Percentiles rank a stretch among this genome's conserved stretches.
These are phyloP conservation scores for Solanum bulbocastanum DNA, from an alignment of 257 asterid species.

Conservation along the genomic window DNA sequence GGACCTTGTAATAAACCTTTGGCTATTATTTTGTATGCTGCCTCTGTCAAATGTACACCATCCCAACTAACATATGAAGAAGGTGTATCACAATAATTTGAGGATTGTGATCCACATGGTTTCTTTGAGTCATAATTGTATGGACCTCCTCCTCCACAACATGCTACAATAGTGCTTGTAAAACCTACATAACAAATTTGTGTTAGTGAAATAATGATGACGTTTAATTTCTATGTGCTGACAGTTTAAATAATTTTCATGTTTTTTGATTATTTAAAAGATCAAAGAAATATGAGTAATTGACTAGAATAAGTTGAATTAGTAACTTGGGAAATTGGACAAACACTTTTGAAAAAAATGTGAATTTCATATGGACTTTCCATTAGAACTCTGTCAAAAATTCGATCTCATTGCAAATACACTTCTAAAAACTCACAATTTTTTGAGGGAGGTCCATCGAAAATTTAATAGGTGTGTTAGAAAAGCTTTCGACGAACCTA, in stretches of 20 bases:
- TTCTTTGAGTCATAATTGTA: slow-evolving; percentile 4
- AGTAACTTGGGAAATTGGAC: background rate
- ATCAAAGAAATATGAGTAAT: background rate
- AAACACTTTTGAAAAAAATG: background rate
- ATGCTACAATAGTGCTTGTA: slow-evolving; percentile 11
- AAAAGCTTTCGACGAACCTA: background rate
- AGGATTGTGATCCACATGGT: slow-evolving; percentile 7
- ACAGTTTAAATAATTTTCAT: background rate
- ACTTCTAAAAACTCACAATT: background rate
- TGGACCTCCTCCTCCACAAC: slow-evolving; percentile 36
- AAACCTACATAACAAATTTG: slow-evolving; percentile 11
- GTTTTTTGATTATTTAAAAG: background rate
- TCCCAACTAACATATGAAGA: slow-evolving; percentile 32
- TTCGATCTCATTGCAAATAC: background rate
- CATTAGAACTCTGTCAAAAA: background rate
- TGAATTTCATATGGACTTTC: background rate
- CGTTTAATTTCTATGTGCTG: background rate
- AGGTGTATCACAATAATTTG: slow-evolving; percentile 20
- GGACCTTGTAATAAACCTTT: slow-evolving; percentile 16
- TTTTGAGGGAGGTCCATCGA: background rate
- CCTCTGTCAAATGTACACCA: slow-evolving; percentile 36
- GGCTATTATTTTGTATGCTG: slow-evolving; percentile 21
- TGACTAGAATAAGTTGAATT: background rate
- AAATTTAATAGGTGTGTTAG: background rate
- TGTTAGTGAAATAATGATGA: background rate